These are phyloP conservation scores for Dacryopinax primogenitus DNA, from an alignment of 768 basidiomycete species.

Conservation along the genomic window DNA sequence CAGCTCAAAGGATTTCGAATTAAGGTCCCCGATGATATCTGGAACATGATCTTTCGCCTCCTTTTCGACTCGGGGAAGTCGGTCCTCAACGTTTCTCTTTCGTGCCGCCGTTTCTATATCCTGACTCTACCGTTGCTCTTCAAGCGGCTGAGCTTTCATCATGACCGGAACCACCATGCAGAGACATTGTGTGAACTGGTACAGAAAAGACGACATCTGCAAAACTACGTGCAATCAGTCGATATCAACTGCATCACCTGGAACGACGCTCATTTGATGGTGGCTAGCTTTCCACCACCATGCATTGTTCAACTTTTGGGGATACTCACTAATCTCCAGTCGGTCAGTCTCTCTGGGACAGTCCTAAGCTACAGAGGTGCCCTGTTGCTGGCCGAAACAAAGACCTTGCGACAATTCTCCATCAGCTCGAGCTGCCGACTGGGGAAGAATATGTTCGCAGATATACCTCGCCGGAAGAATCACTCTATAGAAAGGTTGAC, in stretches of 20 bases:
- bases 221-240: background rate
- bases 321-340: background rate
- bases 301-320: background rate
- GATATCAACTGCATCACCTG: background rate
- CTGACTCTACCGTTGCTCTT: background rate
- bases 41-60: background rate
- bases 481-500: background rate
- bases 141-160: background rate
- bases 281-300: background rate
- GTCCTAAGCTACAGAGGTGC: background rate
- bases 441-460: background rate
- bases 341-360: background rate
- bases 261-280: background rate
- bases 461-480: background rate
- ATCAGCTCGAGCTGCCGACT: slow-evolving; percentile 6
- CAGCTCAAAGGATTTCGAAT: background rate
- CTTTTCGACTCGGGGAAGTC: background rate
- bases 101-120: background rate
- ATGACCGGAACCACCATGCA: background rate
- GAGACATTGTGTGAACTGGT: background rate
- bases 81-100: background rate
- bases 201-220: background rate
- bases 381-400: background rate
- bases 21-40: slow-evolving; percentile 1
- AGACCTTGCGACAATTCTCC: background rate